These are phyloP conservation scores for Fusarium odoratissimum DNA, from an alignment of 2,329 filamentous ascomycete genomes.

Conservation along the genomic window DNA sequence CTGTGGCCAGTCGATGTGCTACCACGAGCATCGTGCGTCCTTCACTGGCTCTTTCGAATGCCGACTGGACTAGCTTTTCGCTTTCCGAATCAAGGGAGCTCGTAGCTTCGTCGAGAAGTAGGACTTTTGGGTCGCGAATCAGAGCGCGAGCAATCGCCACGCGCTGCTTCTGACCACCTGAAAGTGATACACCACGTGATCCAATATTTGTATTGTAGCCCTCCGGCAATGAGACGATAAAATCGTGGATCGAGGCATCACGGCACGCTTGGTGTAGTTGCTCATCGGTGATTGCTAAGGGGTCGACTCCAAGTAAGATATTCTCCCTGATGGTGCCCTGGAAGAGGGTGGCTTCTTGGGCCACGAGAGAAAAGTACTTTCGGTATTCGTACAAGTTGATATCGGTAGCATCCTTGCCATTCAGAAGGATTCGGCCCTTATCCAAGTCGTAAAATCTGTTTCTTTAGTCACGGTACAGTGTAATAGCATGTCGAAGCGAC, in stretches of 20 bases:
- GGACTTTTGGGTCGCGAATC: slow-evolving; percentile 71
- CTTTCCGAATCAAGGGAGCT: slow-evolving; percentile 74
- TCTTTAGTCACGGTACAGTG: slow-evolving; percentile 2
- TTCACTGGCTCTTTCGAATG: slow-evolving; percentile 72
- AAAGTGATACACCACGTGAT: slow-evolving; percentile 72
- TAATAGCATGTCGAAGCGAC: not conserved
- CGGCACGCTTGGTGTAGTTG: slow-evolving; percentile 64
- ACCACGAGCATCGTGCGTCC: slow-evolving; percentile 78
- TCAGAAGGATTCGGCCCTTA: slow-evolving; percentile 72
- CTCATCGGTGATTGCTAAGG: slow-evolving; percentile 62
- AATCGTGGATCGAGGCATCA: slow-evolving; percentile 77
- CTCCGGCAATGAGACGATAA: slow-evolving; percentile 73
- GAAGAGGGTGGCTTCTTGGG: slow-evolving; percentile 80
- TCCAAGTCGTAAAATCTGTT: slow-evolving; percentile 75
- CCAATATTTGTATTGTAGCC: slow-evolving; percentile 77
- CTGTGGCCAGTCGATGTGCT: slow-evolving; percentile 80
- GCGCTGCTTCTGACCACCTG: slow-evolving; percentile 79
- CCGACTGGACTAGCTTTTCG: slow-evolving; percentile 71
- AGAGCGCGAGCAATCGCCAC: slow-evolving; percentile 77
- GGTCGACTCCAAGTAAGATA: slow-evolving; percentile 72
- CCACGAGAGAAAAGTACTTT: slow-evolving; percentile 74
- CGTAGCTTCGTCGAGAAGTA: slow-evolving; percentile 80
- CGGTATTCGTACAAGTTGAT: slow-evolving; percentile 73
- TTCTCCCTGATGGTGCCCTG: slow-evolving; percentile 77
- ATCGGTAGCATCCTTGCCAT: slow-evolving; percentile 68